Conservation (phyloP, 371 early-diverging fungal species). For the Mucor irregularis region DNA sequence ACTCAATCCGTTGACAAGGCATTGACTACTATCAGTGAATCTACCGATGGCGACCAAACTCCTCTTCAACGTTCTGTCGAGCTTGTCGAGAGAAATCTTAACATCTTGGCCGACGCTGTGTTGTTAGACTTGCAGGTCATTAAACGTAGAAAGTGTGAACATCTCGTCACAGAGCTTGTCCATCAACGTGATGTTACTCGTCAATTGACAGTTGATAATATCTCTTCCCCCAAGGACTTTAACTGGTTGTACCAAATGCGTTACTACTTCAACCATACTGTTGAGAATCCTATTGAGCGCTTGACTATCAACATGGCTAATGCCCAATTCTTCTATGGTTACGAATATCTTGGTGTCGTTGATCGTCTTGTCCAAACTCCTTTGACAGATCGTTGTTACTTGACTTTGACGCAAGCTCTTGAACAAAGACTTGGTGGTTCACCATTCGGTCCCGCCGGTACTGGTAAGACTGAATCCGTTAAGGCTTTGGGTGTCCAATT, state of each 20-base stretch:
- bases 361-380: constrained; percentile 98
- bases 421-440: constrained; percentile 92
- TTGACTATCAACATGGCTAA: constrained; percentile 92
- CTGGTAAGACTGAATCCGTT: constrained; percentile 99
- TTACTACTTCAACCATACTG: constrained; percentile 78
- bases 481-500: constrained; percentile 96
- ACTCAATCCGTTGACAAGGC: constrained; percentile 85
- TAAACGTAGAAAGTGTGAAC: constrained; percentile 94
- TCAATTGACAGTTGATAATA: constrained; percentile 58
- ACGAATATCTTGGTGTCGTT: constrained; percentile 95
- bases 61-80: constrained; percentile 62
- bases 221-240: constrained; percentile 77
- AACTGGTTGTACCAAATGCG: constrained; percentile 98
- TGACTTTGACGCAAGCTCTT: constrained; percentile 96
- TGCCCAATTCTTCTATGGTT: constrained; percentile 93
- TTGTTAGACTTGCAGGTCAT: constrained; percentile 82
- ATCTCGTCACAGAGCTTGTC: constrained; percentile 96
- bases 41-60: constrained; percentile 29
- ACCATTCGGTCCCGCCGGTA: constrained; percentile 97
- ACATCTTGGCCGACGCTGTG: constrained; percentile 91
- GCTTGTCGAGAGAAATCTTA: constrained; percentile 75
- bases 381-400: constrained; percentile 95
- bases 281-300: constrained; percentile 70
- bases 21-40: constrained; percentile 49
- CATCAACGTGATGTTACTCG: constrained; percentile 97